Evolutionary conservation across 2,329 filamentous ascomycete species (phyloP), one percentile per base, ranked within the genome.

Genomic region (Fusarium coffeatum): DNA sequence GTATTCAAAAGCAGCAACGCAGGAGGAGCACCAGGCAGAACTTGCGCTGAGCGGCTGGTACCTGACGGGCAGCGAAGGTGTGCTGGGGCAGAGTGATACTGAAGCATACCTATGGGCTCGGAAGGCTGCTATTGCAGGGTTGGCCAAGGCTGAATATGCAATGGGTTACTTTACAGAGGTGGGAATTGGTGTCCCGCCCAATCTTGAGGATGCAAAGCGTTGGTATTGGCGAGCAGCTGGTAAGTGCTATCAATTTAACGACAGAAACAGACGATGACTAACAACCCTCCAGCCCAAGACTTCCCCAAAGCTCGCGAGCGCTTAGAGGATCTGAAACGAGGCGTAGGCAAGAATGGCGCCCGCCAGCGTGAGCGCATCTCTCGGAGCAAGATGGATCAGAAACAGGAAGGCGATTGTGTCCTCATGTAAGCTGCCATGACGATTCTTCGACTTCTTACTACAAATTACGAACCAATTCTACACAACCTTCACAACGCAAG

Each of bases 211-310:
- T 81, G 96, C 95, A 23, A 98, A 97, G 85, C 89, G 94, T 74
- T 99, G 96, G 96, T 99, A 99, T 82, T 98, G 94, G 88, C 88
- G 95, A 79, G 94, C 96, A 81, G 96, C 96, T 78, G 92, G 95
- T 98, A 86, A 89, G 93, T 90, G 20, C 28, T 25, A 46, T 20
- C 45, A 13, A 23, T 30, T 25, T 22, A 37, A 34, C 32, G 15
- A 45, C 12, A n/a, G 37, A 23, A 8, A 34, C 40, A 6, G n/a
- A 23, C 41, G 22, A 37, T 55, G 42, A 65, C 79, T 82, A 73
- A 82, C 66, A 64, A 32, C 34, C 16, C 9, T 22, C 28, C 7
- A 97, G 95, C 94, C 63, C 95, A 98, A 83, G 93, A 97, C 76
- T 97, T 97, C 77, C 92, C 93, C 46, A 97, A 98, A 80, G 96